A percentile compares a stretch with the other conserved stretches of the same genome.
phyloP scores from a whole-genome alignment of 75 land plant genomes.

The Sequoia sempervirens region DNA sequence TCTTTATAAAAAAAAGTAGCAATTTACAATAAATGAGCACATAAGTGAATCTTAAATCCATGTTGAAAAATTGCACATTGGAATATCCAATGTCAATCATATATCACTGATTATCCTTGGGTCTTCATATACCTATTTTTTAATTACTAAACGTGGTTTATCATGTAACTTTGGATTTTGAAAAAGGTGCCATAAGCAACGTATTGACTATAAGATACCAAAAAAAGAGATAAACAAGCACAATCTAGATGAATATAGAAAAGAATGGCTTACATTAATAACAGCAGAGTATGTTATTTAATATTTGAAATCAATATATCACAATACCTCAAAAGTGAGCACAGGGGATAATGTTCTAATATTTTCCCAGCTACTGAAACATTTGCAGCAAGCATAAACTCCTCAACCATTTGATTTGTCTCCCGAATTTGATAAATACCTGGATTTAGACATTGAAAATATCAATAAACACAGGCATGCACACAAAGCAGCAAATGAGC shows the following conservation, averaged over 20 bases:
- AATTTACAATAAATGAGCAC: background rate
- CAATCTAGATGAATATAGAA: background rate
- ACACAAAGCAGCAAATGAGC: background rate
- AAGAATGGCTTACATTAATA: background rate
- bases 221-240: background rate
- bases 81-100: too few species aligned
- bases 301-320: background rate
- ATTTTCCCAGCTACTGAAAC: slow-evolving; percentile 93
- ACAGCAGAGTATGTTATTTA: background rate
- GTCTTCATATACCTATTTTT: background rate
- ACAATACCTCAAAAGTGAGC: slow-evolving; percentile 75
- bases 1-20: background rate
- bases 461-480: background rate
- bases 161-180: background rate
- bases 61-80: too few species aligned
- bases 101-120: background rate
- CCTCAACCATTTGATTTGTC: slow-evolving; percentile 99
- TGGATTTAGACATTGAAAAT: slow-evolving; percentile 18
- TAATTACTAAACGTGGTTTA: background rate
- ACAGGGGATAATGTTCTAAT: slow-evolving; percentile 70
- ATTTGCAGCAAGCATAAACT: slow-evolving; percentile 99
- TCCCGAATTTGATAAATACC: slow-evolving; percentile 99
- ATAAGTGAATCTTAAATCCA: background rate
- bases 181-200: background rate
- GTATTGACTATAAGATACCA: background rate